Evolutionary conservation across 345 rosid species (phyloP).

Genomic region (Lenwebbia sp.): DNA sequence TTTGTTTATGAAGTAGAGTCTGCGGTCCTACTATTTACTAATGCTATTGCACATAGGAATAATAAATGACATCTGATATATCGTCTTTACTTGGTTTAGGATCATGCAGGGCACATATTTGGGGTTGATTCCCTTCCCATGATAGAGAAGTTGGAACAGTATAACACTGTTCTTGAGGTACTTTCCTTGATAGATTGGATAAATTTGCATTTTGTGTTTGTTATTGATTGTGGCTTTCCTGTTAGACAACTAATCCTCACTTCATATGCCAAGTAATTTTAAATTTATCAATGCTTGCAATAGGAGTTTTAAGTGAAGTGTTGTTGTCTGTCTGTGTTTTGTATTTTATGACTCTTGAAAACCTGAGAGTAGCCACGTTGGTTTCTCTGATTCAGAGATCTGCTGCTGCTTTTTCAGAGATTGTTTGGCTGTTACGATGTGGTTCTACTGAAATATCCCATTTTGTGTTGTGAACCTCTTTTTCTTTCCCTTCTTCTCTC

Average conservation of each 20-base stretch:
- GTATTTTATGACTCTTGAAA: neutral
- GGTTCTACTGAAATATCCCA: neutral
- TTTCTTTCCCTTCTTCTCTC: neutral
- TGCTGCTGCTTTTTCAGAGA: neutral
- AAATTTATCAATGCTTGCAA: neutral
- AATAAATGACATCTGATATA: neutral
- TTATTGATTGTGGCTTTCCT: neutral
- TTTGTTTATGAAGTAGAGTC: neutral
- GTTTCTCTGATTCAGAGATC: neutral
- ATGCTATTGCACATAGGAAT: neutral
- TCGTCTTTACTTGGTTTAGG: constrained; percentile 32
- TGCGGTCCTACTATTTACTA: neutral
- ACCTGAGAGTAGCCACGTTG: neutral
- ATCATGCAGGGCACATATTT: constrained; percentile 91
- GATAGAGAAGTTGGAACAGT: constrained; percentile 84
- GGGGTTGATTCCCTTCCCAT: constrained; percentile 82
- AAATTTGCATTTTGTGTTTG: neutral
- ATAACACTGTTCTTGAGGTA: constrained; percentile 71
- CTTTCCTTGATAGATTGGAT: neutral
- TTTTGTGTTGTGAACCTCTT: neutral
- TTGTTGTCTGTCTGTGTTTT: neutral
- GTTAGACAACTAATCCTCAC: neutral
- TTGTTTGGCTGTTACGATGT: neutral
- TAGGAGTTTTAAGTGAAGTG: neutral
- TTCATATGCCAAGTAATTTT: neutral